Base-by-base conservation (phyloP, 371 early-diverging fungal genomes). In the Saksenaea oblongispora region DNA sequence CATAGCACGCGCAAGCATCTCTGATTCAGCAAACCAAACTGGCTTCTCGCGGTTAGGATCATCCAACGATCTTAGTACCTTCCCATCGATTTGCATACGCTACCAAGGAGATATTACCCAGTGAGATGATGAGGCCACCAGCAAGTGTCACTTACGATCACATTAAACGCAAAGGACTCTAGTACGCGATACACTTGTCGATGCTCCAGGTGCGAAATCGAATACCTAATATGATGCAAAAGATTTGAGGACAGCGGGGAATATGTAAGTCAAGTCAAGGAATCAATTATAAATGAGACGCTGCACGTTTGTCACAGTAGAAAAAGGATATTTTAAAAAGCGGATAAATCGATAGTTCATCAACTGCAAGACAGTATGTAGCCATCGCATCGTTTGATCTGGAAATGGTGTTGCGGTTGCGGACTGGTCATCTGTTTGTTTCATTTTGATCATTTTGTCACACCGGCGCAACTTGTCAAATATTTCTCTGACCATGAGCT, bases 301-400 rank as follows among this genome's bases (percentile, higher is more conserved):
- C 24, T 15, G 34, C 56, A 55, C 3, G 9, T 17, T 34, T 31
- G 7, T 34, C 36, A 55, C 15, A 62, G 36, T 28, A 22, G 15
- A 64, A 66, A 71, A 68, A 72, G 74, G 70, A 69, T 79, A 80
- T 64, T 80, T 83, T 57, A 83, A 68, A 41, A 79, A 80, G 2
- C 81, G 74, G 35, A 83, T 67, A 53, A 80, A 80, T 27, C 93
- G 85, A 70, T 89, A 90, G 68, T 88, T 90, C 75, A 93, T 83
- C 54, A 92, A 72, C 64, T 93, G 92, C 27, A 90, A 76, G 24
- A 93, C 84, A 0, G 91, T 91, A 67, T 89, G 88, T 44, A 89
- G 74, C 92, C 91, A 92, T 5, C 91, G 84, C 76, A 87, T 73
- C 5, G 83, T 84, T 17, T 79, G 78, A 22, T 82, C 73, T 9